phyloP scores from a whole-genome alignment of 768 basidiomycete genomes.

The Leccinum subtestaceum region DNA sequence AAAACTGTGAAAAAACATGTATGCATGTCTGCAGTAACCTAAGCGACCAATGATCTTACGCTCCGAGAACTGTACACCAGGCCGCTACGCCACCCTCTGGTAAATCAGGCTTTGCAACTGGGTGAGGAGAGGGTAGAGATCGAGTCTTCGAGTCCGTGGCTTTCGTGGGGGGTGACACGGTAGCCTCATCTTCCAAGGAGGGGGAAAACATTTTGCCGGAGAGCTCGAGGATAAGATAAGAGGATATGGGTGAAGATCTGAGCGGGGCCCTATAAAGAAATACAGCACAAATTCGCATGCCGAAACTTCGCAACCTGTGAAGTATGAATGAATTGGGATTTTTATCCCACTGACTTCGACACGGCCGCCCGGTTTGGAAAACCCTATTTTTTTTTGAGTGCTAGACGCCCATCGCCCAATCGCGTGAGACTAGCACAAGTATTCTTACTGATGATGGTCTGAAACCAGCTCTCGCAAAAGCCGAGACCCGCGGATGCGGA shows the following conservation, averaged over 20 bases:
- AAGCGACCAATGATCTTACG: constrained; percentile 11
- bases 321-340: neutral
- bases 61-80: constrained; percentile 28
- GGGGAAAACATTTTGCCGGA: neutral
- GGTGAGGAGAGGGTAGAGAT: neutral
- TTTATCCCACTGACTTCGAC: neutral
- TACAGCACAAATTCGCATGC: neutral
- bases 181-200: neutral
- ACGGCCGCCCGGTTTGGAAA: neutral
- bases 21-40: neutral
- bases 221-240: neutral
- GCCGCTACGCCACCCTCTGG: constrained; percentile 20
- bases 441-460: neutral
- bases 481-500: neutral
- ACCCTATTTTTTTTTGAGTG: neutral
- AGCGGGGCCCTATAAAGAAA: neutral
- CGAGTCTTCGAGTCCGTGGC: neutral
- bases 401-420: neutral
- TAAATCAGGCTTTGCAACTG: neutral
- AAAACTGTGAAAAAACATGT: constrained; percentile 15
- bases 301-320: neutral
- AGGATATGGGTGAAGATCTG: neutral
- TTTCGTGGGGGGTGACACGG: neutral
- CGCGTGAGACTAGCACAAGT: too few relatives aligned
- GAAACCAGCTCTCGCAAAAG: neutral